Conservation (phyloP, 2,329 filamentous ascomycete species). For the Talaromyces amestolkiae region DNA sequence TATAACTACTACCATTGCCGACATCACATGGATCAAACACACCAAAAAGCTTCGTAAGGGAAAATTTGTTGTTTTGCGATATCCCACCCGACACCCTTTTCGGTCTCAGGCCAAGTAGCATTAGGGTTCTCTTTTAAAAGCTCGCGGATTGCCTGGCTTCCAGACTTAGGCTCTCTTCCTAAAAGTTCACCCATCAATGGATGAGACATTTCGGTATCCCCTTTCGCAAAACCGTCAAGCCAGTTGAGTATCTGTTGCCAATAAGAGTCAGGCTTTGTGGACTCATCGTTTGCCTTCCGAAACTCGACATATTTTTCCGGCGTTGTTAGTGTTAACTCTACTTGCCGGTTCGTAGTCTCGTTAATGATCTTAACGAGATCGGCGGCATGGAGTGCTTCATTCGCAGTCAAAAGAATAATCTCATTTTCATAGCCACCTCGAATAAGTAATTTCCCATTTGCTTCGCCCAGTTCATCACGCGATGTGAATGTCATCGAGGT, state of each 20-base stretch:
- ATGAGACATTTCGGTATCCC: slow-evolving; percentile 46
- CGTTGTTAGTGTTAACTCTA: slow-evolving; percentile 34
- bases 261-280: slow-evolving; percentile 40
- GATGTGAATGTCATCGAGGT: slow-evolving; percentile 51
- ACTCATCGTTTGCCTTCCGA: slow-evolving; percentile 32
- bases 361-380: slow-evolving; percentile 42
- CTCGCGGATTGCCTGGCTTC: slow-evolving; percentile 35
- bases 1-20: neutral
- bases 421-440: slow-evolving; percentile 37
- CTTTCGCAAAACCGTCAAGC: slow-evolving; percentile 46
- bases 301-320: slow-evolving; percentile 37
- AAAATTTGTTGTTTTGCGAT: neutral
- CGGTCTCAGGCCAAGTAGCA: slow-evolving; percentile 47
- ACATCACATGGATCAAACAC: neutral
- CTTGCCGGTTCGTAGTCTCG: slow-evolving; percentile 33
- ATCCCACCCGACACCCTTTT: neutral
- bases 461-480: slow-evolving; percentile 56
- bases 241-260: slow-evolving; percentile 44
- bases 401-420: slow-evolving; percentile 41
- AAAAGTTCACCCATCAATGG: slow-evolving; percentile 45
- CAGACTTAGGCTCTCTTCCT: slow-evolving; percentile 43
- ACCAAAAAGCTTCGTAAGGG: neutral
- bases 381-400: slow-evolving; percentile 33
- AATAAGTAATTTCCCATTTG: slow-evolving; percentile 51
- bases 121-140: slow-evolving; percentile 32